phyloP scores from a whole-genome alignment of 129 eudicot species.

The Flaveria linearis region DNA sequence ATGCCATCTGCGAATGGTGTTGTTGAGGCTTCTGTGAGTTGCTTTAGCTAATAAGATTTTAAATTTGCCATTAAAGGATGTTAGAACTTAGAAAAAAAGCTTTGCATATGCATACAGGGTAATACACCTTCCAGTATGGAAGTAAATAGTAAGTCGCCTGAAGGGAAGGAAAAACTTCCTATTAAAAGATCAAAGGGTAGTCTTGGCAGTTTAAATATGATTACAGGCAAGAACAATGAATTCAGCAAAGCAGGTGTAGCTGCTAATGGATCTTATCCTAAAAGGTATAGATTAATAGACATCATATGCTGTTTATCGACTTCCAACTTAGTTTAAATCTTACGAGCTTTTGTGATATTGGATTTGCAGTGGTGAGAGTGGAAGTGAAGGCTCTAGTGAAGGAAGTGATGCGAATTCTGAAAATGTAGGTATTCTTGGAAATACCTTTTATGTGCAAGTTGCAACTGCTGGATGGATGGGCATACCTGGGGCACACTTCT shows the following conservation, averaged over 20 bases:
- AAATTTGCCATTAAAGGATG: not conserved
- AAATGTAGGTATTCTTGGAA: constrained; percentile 56
- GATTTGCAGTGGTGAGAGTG: constrained; percentile 83
- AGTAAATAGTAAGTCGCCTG: constrained; percentile 68
- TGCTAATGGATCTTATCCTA: constrained; percentile 75
- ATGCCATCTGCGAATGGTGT: constrained; percentile 92
- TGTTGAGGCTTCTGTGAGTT: constrained; percentile 74
- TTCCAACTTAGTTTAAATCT: constrained; percentile 4
- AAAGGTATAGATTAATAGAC: constrained; percentile 54
- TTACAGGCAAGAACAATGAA: constrained; percentile 65
- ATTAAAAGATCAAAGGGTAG: constrained; percentile 91
- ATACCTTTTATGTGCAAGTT: not conserved
- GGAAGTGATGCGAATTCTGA: constrained; percentile 96
- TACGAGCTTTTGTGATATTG: constrained; percentile 21
- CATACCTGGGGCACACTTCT: not conserved
- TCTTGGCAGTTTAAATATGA: constrained; percentile 90
- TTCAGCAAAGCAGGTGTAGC: constrained; percentile 65
- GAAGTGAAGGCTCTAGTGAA: constrained; percentile 85
- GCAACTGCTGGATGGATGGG: not conserved
- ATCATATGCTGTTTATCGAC: not conserved
- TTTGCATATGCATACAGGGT: constrained; percentile 45
- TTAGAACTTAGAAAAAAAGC: constrained; percentile 18
- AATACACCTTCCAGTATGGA: constrained; percentile 64
- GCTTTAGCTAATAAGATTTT: constrained; percentile 8
- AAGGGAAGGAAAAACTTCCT: constrained; percentile 91